These are phyloP conservation scores for Aspergillus caelatus DNA, from an alignment of 2,329 filamentous ascomycete genomes.

Conservation along the genomic window DNA sequence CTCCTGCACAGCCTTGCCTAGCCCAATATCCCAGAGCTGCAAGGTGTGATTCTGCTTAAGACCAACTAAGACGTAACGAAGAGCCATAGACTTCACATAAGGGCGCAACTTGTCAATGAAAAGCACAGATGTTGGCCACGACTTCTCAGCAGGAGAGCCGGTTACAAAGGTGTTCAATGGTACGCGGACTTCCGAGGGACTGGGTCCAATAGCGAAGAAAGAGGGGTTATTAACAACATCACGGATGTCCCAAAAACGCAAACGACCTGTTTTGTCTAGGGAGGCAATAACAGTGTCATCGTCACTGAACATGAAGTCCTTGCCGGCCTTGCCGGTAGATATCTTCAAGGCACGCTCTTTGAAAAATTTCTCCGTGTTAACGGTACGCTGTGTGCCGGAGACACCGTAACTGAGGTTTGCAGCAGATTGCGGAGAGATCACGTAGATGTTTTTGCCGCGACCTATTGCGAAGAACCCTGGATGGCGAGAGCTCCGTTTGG, in stretches of 20 bases:
- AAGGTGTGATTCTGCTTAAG: slow-evolving; percentile 99
- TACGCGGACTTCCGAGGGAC: slow-evolving; percentile 75
- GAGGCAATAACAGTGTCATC: slow-evolving; percentile 94
- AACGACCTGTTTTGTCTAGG: slow-evolving; percentile 91
- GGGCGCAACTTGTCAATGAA: slow-evolving; percentile 95
- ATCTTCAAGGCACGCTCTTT: slow-evolving; percentile 89
- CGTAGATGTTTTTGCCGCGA: slow-evolving; percentile 92
- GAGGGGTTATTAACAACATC: slow-evolving; percentile 63
- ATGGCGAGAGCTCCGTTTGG: slow-evolving; percentile 84
- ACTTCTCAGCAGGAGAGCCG: slow-evolving; percentile 85
- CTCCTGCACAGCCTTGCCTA: slow-evolving; percentile 95
- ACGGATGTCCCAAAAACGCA: slow-evolving; percentile 98
- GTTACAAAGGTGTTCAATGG: slow-evolving; percentile 86
- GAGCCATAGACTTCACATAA: slow-evolving; percentile 83
- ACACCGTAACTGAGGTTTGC: slow-evolving; percentile 53
- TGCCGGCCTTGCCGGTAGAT: slow-evolving; percentile 95
- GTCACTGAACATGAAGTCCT: slow-evolving; percentile 97
- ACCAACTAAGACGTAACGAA: slow-evolving; percentile 94
- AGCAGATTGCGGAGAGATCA: slow-evolving; percentile 68
- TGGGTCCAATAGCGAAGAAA: slow-evolving; percentile 43
- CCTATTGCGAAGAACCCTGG: slow-evolving; percentile 94
- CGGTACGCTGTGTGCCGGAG: slow-evolving; percentile 57
- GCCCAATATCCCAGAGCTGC: slow-evolving; percentile 95
- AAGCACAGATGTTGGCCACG: slow-evolving; percentile 93
- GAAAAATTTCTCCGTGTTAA: slow-evolving; percentile 86